Percentiles rank a stretch among this genome's conserved stretches.
Conservation (phyloP, 192 early-diverging fungal species). For the Entophlyctis helioformis region DNA sequence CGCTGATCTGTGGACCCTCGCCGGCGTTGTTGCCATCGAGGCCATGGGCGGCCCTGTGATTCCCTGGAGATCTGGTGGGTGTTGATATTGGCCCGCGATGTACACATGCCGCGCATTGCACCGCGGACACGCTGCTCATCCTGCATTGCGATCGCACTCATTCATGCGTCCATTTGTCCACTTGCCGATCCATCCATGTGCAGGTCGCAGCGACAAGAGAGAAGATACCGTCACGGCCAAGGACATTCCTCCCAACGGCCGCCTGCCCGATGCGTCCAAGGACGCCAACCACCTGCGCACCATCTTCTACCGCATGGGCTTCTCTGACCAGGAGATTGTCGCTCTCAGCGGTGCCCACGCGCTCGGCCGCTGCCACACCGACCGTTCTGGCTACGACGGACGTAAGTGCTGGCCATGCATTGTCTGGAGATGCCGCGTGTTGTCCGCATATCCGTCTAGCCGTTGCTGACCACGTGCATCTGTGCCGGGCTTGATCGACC, state of each 20-base stretch:
- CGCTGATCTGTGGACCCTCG: conserved; percentile 64
- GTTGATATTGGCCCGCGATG: too few species aligned
- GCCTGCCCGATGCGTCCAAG: conserved; percentile 52
- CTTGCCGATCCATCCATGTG: too few species aligned
- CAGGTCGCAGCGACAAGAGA: too few species aligned
- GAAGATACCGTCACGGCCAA: conserved; percentile 28
- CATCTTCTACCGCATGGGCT: conserved; percentile 50
- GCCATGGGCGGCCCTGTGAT: conserved; percentile 51
- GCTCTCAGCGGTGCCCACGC: conserved; percentile 56
- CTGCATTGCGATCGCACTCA: too few species aligned
- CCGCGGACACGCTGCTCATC: conserved; percentile 1
- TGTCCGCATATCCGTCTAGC: conserved; percentile 14
- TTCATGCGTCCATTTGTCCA: too few species aligned
- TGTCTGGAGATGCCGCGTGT: background rate
- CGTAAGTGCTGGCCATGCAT: conserved; percentile 10
- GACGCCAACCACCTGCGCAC: conserved; percentile 42
- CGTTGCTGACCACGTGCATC: conserved; percentile 61
- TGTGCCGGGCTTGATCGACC: too few species aligned
- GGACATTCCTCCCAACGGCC: conserved; percentile 50
- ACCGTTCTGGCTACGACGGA: conserved; percentile 51
- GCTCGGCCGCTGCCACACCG: conserved; percentile 48
- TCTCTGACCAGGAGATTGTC: conserved; percentile 56
- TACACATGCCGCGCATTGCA: background rate
- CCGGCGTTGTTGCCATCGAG: conserved; percentile 57
- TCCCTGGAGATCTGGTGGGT: too few species aligned